Base-by-base conservation (phyloP, 176 grass and related monocot genomes). In the Eleusine indica region DNA sequence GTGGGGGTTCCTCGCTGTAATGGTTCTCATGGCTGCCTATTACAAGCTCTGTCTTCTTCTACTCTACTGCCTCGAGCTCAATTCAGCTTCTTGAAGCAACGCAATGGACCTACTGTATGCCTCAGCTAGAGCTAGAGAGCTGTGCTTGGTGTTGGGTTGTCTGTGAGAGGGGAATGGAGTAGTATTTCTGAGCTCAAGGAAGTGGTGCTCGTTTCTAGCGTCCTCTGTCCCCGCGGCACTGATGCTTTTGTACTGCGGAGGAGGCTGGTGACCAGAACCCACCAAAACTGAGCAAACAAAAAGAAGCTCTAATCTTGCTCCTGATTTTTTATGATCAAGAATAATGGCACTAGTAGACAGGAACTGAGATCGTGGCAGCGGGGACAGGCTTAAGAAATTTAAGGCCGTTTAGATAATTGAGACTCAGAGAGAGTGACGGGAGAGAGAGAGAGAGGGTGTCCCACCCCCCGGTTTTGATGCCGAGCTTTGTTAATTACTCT, bases 1-100 rank as follows among this genome's bases (percentile, higher is more conserved):
- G 40, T 93, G 89, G 57, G 85, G 73, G 54, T 79, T 93, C 70
- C 73, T 98, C 17, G 91, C 89, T 62, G 90, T 88, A 79, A 95
- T 95, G 68, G 73, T 94, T 84, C 93, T 95, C 96, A 98, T 98
- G 17, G 65, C 9, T 25, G 25, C 25, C 25, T 25, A 25, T 25
- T 25, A 25, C 25, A 2, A 21, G 3, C 19, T 7, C 58, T 57
- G 65, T 32, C 46, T 13, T 21, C 40, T n/a, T 11, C 66, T 44
- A n/a, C 70, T 39, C 66, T 44, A n/a, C 70, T 39, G 53, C 12
- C 64, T 53, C 30, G 53, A 65, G 82, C 52, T 84, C 25, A 56
- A n/a, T 21, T 66, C 61, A 46, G 57, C 42, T 86, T 73, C 76
- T 56, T 32, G 39, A 73, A 61, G 73, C 39, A 78, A 40, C 22